A percentile compares a stretch with the other conserved stretches of the same genome.
These are phyloP conservation scores for Rhizophagus clarus DNA, from an alignment of 192 early-diverging fungal genomes.

Conservation along the genomic window DNA sequence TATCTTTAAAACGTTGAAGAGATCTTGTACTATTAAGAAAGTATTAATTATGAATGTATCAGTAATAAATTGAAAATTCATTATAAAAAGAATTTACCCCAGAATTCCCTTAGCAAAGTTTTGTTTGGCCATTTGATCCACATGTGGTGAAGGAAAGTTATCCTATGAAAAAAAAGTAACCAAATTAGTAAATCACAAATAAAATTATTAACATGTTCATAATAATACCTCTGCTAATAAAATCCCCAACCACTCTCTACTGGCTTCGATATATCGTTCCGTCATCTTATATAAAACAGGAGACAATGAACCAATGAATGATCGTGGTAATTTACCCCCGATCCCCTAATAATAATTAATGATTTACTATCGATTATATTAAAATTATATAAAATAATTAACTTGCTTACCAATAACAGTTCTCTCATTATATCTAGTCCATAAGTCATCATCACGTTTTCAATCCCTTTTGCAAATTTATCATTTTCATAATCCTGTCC, in stretches of 20 bases:
- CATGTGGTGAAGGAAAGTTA: constrained; percentile 46
- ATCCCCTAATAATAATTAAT: constrained; percentile 36
- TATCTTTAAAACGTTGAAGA: constrained; percentile 37
- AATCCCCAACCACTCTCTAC: constrained; percentile 42
- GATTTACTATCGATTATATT: background rate
- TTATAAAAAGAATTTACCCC: constrained; percentile 41
- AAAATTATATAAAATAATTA: background rate
- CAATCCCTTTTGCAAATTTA: constrained; percentile 32
- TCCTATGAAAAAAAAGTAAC: constrained; percentile 31
- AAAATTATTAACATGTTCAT: background rate
- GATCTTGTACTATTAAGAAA: constrained; percentile 38
- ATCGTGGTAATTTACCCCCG: constrained; percentile 51
- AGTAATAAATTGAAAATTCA: background rate
- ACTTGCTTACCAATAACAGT: constrained; percentile 38
- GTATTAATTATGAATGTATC: background rate
- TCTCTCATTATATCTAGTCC: constrained; percentile 43
- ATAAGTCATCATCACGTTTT: constrained; percentile 38
- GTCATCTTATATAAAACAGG: constrained; percentile 48
- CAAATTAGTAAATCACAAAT: background rate
- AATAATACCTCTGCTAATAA: constrained; percentile 42
- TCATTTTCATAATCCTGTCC: constrained; percentile 36
- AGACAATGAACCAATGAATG: constrained; percentile 37
- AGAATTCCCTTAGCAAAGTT: constrained; percentile 48
- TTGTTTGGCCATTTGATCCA: constrained; percentile 39
- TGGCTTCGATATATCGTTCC: constrained; percentile 37